These are phyloP conservation scores for Penicillium rolfsii DNA, from an alignment of 2,329 filamentous ascomycete genomes.

Conservation along the genomic window DNA sequence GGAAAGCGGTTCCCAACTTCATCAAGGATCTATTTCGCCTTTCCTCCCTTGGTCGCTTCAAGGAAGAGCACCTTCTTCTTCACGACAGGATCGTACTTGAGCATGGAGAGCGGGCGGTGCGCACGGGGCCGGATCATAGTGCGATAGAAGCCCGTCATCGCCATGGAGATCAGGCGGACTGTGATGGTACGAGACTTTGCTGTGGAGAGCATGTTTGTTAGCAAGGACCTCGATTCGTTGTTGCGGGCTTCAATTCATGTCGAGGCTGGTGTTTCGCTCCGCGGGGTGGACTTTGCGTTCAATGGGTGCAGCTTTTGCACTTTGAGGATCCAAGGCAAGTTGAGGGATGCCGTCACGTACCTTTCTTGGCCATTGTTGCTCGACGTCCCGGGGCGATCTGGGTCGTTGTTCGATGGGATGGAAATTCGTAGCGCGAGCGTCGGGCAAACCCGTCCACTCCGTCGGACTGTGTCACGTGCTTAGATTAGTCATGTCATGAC, in stretches of 20 bases:
- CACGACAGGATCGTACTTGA: slow-evolving; percentile 98
- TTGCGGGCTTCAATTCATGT: neutral
- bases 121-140: slow-evolving; percentile 81
- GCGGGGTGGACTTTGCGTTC: neutral
- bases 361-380: slow-evolving; percentile 32
- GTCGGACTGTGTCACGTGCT: slow-evolving; percentile 16
- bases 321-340: neutral
- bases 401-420: slow-evolving; percentile 18
- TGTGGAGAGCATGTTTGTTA: slow-evolving; percentile 43
- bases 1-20: neutral
- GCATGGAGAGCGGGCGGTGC: slow-evolving; percentile 86
- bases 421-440: slow-evolving; percentile 20
- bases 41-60: slow-evolving; percentile 81
- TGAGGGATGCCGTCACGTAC: neutral
- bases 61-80: slow-evolving; percentile 95
- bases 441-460: slow-evolving; percentile 15
- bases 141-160: slow-evolving; percentile 97
- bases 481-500: slow-evolving; percentile 10
- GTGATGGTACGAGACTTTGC: slow-evolving; percentile 89
- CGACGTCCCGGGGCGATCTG: slow-evolving; percentile 18
- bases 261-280: neutral
- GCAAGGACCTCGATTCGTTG: neutral
- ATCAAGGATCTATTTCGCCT: slow-evolving; percentile 43
- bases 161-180: slow-evolving; percentile 96
- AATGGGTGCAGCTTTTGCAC: neutral